Percentiles rank a stretch among this genome's conserved stretches.
Conservation (phyloP, 345 rosid species). For the Linum usitatissimum region DNA sequence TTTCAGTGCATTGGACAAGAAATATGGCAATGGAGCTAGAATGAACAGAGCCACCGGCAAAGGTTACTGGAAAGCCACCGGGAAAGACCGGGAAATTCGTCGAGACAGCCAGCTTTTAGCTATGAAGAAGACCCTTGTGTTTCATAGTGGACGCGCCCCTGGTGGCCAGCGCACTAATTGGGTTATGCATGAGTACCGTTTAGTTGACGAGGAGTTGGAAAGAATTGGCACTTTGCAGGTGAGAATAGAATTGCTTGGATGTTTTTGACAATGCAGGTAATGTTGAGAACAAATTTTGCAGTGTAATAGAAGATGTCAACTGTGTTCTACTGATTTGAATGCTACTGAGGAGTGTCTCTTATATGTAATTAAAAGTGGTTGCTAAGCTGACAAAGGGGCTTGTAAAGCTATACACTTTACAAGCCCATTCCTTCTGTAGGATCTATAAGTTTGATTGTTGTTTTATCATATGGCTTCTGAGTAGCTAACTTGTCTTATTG, state of each 20-base stretch:
- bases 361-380: neutral
- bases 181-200: slow-evolving; percentile 81
- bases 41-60: slow-evolving; percentile 48
- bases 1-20: slow-evolving; percentile 65
- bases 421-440: neutral
- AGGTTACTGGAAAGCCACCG: slow-evolving; percentile 75
- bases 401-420: neutral
- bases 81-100: slow-evolving; percentile 41
- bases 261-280: neutral
- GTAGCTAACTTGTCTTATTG: neutral
- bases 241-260: neutral
- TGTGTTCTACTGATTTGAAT: neutral
- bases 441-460: neutral
- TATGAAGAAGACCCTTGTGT: slow-evolving; percentile 58
- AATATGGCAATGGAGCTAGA: slow-evolving; percentile 54
- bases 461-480: slow-evolving; percentile 4
- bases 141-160: slow-evolving; percentile 52
- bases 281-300: neutral
- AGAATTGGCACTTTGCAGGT: slow-evolving; percentile 39
- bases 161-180: slow-evolving; percentile 58
- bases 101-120: slow-evolving; percentile 33
- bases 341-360: neutral
- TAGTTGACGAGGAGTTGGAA: slow-evolving; percentile 43
- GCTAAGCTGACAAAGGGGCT: neutral
- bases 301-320: neutral